These are phyloP conservation scores for Blastobotrys capitulatus DNA, from an alignment of 1,139 yeast genomes.

Conservation along the genomic window DNA sequence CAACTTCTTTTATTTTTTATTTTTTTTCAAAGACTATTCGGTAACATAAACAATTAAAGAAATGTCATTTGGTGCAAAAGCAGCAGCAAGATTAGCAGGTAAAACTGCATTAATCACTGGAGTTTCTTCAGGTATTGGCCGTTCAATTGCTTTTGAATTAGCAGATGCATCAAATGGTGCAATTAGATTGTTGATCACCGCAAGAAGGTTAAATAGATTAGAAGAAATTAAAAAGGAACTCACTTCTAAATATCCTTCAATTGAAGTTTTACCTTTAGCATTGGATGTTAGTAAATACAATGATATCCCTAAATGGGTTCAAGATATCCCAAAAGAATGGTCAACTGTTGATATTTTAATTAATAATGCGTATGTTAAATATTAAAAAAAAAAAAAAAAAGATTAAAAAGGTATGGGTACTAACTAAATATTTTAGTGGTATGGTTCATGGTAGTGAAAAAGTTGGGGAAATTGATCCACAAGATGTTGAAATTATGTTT, in stretches of 20 bases:
- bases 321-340: constrained; percentile 37
- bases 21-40: not conserved
- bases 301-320: constrained; percentile 49
- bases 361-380: constrained; percentile 53
- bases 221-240: constrained; percentile 44
- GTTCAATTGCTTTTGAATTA: constrained; percentile 69
- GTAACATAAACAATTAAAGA: not conserved
- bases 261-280: constrained; percentile 41
- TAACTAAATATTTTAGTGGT: constrained; percentile 37
- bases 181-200: constrained; percentile 59
- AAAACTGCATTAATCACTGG: constrained; percentile 65
- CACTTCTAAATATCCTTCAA: constrained; percentile 40
- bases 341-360: constrained; percentile 46
- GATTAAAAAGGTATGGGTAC: not conserved
- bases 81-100: constrained; percentile 56
- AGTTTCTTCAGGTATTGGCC: constrained; percentile 74
- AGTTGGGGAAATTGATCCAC: constrained; percentile 52
- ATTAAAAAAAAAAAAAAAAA: not conserved
- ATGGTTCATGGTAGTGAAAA: constrained; percentile 64
- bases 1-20: too few species aligned
- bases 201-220: constrained; percentile 54
- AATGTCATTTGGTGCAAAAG: constrained; percentile 43
- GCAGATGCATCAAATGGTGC: constrained; percentile 64
- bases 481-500: constrained; percentile 60
- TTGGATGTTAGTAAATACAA: constrained; percentile 57